Evolutionary conservation across 1,284 basidiomycete species (phyloP).

Genomic region (Lentinula novae-zelandiae): DNA sequence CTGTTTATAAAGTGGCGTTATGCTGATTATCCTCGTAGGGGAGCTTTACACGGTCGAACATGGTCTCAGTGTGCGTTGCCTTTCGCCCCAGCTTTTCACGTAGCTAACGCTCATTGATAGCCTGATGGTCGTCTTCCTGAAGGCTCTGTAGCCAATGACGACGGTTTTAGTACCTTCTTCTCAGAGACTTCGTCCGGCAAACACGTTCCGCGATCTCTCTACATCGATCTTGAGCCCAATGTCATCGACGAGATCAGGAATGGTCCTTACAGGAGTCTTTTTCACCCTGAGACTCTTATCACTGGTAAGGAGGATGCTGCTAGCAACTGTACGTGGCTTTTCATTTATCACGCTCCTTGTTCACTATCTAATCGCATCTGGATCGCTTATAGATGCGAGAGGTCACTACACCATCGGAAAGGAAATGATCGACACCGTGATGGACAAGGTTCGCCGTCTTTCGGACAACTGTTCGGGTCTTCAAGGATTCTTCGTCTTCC

Average conservation of each 20-base stretch:
- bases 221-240: conserved; percentile 96
- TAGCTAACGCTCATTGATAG: conserved; percentile 35
- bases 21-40: conserved; percentile 37
- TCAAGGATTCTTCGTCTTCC: conserved; percentile 99
- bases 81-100: conserved; percentile 9
- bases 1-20: conserved; percentile 20
- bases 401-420: conserved; percentile 99
- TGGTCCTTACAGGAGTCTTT: conserved; percentile 93
- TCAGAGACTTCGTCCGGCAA: conserved; percentile 92
- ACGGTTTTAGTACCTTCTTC: conserved; percentile 98
- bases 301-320: conserved; percentile 99
- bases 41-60: conserved; percentile 94
- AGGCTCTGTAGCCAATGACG: conserved; percentile 73
- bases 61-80: conserved; percentile 80
- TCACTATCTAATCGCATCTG: conserved; percentile 9
- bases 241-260: conserved; percentile 97
- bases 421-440: conserved; percentile 88
- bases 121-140: conserved; percentile 88
- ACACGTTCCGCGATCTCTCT: conserved; percentile 97
- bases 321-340: conserved; percentile 83
- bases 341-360: background rate
- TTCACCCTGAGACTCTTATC: conserved; percentile 98
- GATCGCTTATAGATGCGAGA: conserved; percentile 70
- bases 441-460: conserved; percentile 95
- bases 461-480: conserved; percentile 98